phyloP scores from a whole-genome alignment of 2,329 filamentous ascomycete genomes.

The Verticillium alfalfae region DNA sequence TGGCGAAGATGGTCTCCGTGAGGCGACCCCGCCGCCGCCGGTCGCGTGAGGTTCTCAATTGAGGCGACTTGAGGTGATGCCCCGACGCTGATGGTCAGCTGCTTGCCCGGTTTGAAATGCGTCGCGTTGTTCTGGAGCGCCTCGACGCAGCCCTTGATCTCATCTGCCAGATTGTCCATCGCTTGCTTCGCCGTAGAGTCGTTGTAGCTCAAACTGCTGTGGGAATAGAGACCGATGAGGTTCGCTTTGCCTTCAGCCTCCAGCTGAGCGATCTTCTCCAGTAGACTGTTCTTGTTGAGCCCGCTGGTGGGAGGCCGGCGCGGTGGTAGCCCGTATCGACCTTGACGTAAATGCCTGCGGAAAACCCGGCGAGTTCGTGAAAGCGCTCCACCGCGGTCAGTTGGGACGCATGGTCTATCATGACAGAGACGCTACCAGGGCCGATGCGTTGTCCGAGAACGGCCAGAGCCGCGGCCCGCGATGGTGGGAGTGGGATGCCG shows the following conservation, averaged over 20 bases:
- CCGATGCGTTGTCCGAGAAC: constrained; percentile 38
- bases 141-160: constrained; percentile 22
- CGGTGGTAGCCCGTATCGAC: constrained; percentile 61
- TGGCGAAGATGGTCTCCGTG: not conserved
- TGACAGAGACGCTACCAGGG: constrained; percentile 39
- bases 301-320: constrained; percentile 45
- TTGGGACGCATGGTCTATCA: constrained; percentile 53
- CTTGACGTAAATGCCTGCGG: constrained; percentile 47
- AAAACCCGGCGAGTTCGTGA: constrained; percentile 18
- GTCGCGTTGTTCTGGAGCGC: constrained; percentile 10
- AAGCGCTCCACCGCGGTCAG: constrained; percentile 25
- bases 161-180: constrained; percentile 20
- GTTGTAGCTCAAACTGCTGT: constrained; percentile 25
- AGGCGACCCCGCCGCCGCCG: not conserved
- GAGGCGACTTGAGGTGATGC: constrained; percentile 24
- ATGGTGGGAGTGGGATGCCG: constrained; percentile 53
- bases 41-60: constrained; percentile 15
- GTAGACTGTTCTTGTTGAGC: constrained; percentile 30
- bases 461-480: constrained; percentile 44
- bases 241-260: constrained; percentile 7
- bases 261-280: constrained; percentile 24
- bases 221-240: constrained; percentile 22
- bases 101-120: constrained; percentile 9
- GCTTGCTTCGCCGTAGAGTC: constrained; percentile 18
- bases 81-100: constrained; percentile 21